Base-by-base conservation (phyloP, 208 protist species). In the Vickermania ingenoplastis region DNA sequence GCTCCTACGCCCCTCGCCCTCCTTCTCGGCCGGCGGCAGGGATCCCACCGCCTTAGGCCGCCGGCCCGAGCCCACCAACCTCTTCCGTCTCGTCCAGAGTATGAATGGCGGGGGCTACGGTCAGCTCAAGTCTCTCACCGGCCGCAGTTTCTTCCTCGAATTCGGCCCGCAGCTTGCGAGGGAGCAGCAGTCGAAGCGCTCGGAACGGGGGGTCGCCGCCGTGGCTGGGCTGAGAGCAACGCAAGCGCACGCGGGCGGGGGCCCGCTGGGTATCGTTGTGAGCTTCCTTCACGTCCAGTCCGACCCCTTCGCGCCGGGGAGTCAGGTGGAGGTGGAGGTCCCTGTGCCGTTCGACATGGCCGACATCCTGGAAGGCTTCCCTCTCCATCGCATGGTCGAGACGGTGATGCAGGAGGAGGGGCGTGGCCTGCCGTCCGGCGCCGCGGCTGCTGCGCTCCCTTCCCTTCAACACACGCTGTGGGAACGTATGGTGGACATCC, bases 271-370 rank as follows among this genome's bases (percentile, higher is more conserved):
- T 71, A 78, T 80, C 21, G 26, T 69, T 13, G 5, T 22, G 21
- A 68, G 53, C 0, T 75, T 75, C 60, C 50, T 66, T 22, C 67
- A 65, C 30, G 76, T 92, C 55, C 85, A 92, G 53, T 51, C 81
- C 21, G 85, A 92, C 55, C 85, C 85, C 24, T 92, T 81, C 67
- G 85, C 85, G 0, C 85, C 85, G 2, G 85, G 85, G 0, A 87
- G 78, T 69, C 79, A 79, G 31, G 36, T 79, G n/a, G 45, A 75
- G 17, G 48, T 89, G 5, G 53, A 62, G 29, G 31, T 86, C 45
- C 56, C 63, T 27, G 14, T 86, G n/a, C 68, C 72, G 1, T 71
- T 83, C 48, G 53, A 63, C 11, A 68, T 73, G 22, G 1, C 36
- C n/a, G 61, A 67, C 17, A 21, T 79, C 3, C 31, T 69, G 2